phyloP scores from a whole-genome alignment of 768 basidiomycete species.

The Lepiota subincarnata region DNA sequence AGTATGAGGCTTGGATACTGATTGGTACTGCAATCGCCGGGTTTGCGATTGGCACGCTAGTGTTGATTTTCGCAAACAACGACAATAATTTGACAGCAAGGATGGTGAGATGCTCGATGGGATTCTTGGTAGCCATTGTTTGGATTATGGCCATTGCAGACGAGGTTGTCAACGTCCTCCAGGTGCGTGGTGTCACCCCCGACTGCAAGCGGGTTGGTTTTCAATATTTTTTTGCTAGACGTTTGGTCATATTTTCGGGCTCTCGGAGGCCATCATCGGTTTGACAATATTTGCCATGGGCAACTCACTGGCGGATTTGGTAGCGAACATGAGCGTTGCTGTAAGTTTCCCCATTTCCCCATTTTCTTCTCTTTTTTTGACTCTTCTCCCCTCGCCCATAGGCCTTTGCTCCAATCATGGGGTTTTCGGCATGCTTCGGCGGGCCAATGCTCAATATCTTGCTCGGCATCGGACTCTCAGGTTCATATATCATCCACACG shows the following conservation, averaged over 20 bases:
- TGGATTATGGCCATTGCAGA: slow-evolving; percentile 99
- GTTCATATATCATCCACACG: slow-evolving; percentile 75
- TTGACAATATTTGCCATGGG: slow-evolving; percentile 96
- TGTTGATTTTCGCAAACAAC: slow-evolving; percentile 54
- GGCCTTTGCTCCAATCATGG: slow-evolving; percentile 91
- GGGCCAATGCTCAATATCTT: slow-evolving; percentile 91
- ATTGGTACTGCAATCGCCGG: slow-evolving; percentile 56
- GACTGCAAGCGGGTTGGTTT: background rate
- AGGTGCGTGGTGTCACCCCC: slow-evolving; percentile 43
- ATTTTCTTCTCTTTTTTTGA: background rate
- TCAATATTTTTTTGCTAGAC: slow-evolving; percentile 49
- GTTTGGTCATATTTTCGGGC: slow-evolving; percentile 89
- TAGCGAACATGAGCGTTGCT: slow-evolving; percentile 95
- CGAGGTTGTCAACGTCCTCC: slow-evolving; percentile 88
- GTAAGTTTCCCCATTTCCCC: slow-evolving; percentile 33
- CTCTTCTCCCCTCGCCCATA: slow-evolving; percentile 19
- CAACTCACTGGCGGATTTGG: slow-evolving; percentile 93
- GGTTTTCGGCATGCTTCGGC: slow-evolving; percentile 92
- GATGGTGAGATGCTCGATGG: slow-evolving; percentile 80
- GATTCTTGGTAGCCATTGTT: slow-evolving; percentile 85
- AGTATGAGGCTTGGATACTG: slow-evolving; percentile 46
- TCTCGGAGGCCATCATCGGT: slow-evolving; percentile 96
- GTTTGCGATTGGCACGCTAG: slow-evolving; percentile 45
- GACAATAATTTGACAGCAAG: slow-evolving; percentile 55
- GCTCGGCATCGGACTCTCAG: slow-evolving; percentile 88